A percentile compares a stretch with the other conserved stretches of the same genome.
Evolutionary conservation across 2,329 filamentous ascomycete genomes (phyloP).

Genomic region (Paramyrothecium sp.): DNA sequence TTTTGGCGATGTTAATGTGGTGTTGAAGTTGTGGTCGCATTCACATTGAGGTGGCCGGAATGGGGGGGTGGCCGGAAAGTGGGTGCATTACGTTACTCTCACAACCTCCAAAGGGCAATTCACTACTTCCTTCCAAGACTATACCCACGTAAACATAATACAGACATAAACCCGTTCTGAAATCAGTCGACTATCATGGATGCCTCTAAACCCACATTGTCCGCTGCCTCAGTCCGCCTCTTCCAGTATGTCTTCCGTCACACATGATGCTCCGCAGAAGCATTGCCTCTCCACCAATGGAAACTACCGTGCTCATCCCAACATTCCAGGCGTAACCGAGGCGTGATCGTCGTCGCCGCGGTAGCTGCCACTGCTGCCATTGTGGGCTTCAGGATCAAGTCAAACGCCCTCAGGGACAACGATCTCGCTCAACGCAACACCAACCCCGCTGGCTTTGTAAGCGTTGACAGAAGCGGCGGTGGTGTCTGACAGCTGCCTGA

Average conservation of each 20-base stretch:
- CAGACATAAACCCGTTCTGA: background rate
- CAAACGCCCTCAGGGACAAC: constrained; percentile 36
- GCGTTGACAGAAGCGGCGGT: constrained; percentile 50
- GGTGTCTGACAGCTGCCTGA: constrained; percentile 28
- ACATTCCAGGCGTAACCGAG: constrained; percentile 33
- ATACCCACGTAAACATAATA: background rate
- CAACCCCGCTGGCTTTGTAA: constrained; percentile 43
- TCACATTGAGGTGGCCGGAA: no score
- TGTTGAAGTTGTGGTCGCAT: no score
- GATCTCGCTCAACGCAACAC: constrained; percentile 39
- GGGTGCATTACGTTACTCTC: no score
- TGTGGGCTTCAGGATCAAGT: constrained; percentile 30
- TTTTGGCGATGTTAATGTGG: no score
- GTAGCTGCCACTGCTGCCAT: constrained; percentile 24
- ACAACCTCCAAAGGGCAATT: no score
- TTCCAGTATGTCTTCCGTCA: constrained; percentile 14
- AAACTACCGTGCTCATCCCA: constrained; percentile 1
- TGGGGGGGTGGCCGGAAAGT: no score
- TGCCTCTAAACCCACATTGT: constrained; percentile 9
- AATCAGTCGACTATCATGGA: constrained; percentile 6
- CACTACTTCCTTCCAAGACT: background rate
- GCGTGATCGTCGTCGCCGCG: constrained; percentile 31
- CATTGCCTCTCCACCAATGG: background rate
- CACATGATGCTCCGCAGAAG: background rate
- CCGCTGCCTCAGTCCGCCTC: constrained; percentile 13